Base-by-base conservation (phyloP, 2,329 filamentous ascomycete genomes). In the Claviceps humidiphila region DNA sequence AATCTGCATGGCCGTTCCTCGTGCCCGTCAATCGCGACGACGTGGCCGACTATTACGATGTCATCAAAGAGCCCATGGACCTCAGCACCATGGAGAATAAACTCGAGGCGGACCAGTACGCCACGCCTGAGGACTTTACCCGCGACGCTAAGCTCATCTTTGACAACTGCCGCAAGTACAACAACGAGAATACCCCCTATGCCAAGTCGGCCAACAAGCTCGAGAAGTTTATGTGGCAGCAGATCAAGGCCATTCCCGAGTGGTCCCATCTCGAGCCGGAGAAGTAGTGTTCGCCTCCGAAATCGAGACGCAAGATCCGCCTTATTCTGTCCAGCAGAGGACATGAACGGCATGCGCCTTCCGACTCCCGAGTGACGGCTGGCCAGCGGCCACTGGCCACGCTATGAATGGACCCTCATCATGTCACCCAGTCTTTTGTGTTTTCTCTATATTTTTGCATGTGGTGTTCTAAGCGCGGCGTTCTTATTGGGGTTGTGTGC, bases 31-130 rank as follows among this genome's bases (percentile, higher is more conserved):
- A 94, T 66, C 84, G 85, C 58, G 93, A 98, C 61, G 93, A 97
- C 59, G 93, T 98, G 0, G 83, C 89, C n/a, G 93, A 98, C 67
- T 98, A 98, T 71, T 97, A 97, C 73, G 89, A 95, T 54, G 90
- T 97, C 55, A 98, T 98, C 73, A 90, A 90, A 64, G 87, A 95
- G 66, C 93, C 93, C 39, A 98, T 98, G 93, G 93, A 96, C 64
- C 75, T 96, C 47, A 84, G 81, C 47, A 96, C 90, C 20, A 97
- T 98, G 91, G 93, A 97, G 68, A 82, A 81, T 59, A 95, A 95
- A 69, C 84, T 96, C 49, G 52, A 53, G 45, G 88, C 89, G 41
- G 93, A 97, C 68, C 80, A 91, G 63, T 98, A 98, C 64, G 80
- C 82, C 16, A 89, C 82, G 0, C 91, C 93, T 0, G 89, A 97